Percentiles rank a stretch among this genome's conserved stretches.
Evolutionary conservation across 192 early-diverging fungal species (phyloP).

Genomic region (Linnemannia elongata): DNA sequence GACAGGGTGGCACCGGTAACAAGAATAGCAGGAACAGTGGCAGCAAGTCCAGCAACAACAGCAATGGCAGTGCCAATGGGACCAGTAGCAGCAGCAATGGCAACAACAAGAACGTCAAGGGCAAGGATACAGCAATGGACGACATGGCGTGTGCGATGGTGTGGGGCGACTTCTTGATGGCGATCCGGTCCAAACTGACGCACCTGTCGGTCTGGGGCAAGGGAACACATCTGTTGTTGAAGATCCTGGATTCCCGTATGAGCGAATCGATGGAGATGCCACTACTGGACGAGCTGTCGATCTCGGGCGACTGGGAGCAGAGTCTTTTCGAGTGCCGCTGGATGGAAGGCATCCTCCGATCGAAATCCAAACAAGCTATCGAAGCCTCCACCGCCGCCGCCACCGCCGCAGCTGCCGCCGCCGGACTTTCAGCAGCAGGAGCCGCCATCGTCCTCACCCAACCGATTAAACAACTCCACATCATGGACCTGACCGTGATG

Average conservation of each 20-base stretch:
- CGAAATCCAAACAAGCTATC: conserved; percentile 1
- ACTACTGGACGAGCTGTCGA: not conserved
- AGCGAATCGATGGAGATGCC: conserved; percentile 1
- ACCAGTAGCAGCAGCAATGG: not conserved
- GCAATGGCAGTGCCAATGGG: not conserved
- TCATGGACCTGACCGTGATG: not conserved
- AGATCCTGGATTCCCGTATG: not conserved
- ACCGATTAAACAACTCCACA: not conserved
- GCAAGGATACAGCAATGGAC: not conserved
- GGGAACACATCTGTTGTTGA: not conserved
- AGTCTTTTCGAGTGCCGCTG: conserved; percentile 12
- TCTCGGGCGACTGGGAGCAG: not conserved
- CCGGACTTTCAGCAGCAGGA: not conserved
- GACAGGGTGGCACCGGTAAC: not conserved
- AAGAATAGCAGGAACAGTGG: not conserved
- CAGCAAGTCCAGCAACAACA: not conserved
- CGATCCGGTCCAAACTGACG: conserved; percentile 23
- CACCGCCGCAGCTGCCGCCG: not conserved
- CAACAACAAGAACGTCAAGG: conserved; percentile 8
- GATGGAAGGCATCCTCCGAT: conserved; percentile 6
- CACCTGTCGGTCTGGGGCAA: conserved; percentile 3
- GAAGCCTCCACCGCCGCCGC: not conserved
- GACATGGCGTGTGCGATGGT: not conserved
- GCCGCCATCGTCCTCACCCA: not conserved
- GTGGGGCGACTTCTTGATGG: conserved; percentile 10